These are phyloP conservation scores for Eutrema yunnanense DNA, from an alignment of 345 rosid genomes.

Conservation along the genomic window DNA sequence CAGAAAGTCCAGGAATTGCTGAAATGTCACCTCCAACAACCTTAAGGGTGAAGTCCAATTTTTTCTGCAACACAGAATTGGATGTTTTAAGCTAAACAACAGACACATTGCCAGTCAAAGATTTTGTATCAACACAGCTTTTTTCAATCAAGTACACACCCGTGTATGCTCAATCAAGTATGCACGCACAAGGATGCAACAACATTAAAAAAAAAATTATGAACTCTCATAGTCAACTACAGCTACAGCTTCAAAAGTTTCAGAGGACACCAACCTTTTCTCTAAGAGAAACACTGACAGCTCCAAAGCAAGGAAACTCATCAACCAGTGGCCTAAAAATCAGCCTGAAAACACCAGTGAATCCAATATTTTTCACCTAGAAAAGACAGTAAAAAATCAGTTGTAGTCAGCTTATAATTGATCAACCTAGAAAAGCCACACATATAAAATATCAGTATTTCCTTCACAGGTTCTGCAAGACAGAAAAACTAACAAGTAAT, in stretches of 20 bases:
- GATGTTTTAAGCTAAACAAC: not conserved
- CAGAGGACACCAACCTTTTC: slow-evolving; percentile 56
- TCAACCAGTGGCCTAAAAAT: slow-evolving; percentile 90
- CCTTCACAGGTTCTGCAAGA: not conserved
- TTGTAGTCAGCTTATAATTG: slow-evolving; percentile 2
- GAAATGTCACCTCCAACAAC: slow-evolving; percentile 94
- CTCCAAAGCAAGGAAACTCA: slow-evolving; percentile 99
- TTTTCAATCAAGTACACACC: not conserved
- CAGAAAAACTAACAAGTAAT: not conserved
- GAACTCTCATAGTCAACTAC: slow-evolving; percentile 9
- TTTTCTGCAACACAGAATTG: slow-evolving; percentile 61
- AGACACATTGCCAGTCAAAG: not conserved
- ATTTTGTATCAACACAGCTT: not conserved
- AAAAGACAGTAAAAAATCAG: slow-evolving; percentile 12
- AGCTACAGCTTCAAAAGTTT: slow-evolving; percentile 4
- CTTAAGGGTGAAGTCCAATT: slow-evolving; percentile 84
- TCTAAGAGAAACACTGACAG: slow-evolving; percentile 80
- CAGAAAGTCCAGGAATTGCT: slow-evolving; percentile 77
- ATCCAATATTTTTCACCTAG: slow-evolving; percentile 93
- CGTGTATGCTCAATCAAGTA: not conserved
- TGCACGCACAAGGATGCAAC: slow-evolving; percentile 1
- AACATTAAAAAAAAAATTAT: not conserved
- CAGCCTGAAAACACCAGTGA: slow-evolving; percentile 98
- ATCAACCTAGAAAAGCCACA: not conserved
- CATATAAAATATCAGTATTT: not conserved